Percentiles rank a stretch among this genome's conserved stretches.
These are phyloP conservation scores for Pachyrhizus erosus DNA, from an alignment of 306 rosid species.

Conservation along the genomic window DNA sequence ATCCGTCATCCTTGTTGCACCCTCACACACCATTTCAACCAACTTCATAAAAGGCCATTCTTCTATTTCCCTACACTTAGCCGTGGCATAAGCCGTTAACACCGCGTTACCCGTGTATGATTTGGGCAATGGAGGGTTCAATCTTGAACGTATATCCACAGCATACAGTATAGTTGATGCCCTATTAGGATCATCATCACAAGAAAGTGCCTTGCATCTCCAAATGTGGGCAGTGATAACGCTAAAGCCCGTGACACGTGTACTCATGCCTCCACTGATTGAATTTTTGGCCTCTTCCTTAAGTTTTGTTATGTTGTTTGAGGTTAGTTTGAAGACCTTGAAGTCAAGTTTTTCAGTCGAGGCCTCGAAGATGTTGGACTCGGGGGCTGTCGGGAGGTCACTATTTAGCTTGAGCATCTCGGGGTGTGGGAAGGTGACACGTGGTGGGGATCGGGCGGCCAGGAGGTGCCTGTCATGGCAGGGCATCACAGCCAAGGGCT, in stretches of 20 bases:
- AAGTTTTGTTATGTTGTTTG: background rate
- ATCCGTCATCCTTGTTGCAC: background rate
- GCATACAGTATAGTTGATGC: conserved; percentile 7
- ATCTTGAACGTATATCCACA: background rate
- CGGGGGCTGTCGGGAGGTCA: background rate
- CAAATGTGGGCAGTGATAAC: conserved; percentile 1
- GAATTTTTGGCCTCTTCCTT: background rate
- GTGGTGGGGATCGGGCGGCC: conserved; percentile 15
- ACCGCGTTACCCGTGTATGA: background rate
- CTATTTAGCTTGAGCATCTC: background rate
- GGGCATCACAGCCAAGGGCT: background rate
- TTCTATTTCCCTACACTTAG: background rate
- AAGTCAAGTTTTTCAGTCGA: background rate
- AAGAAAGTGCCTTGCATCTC: conserved; percentile 4
- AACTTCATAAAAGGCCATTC: background rate
- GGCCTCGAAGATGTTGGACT: background rate
- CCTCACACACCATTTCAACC: background rate
- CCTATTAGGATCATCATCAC: background rate
- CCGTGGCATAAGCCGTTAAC: background rate
- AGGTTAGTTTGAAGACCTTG: conserved; percentile 15
- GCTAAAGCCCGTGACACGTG: background rate
- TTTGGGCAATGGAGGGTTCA: background rate
- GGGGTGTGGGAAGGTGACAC: conserved; percentile 1
- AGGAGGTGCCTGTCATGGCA: conserved; percentile 23
- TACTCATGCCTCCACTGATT: background rate